Conservation (phyloP, 441 rosid genomes). For the Cnidoscolus chayamansa region DNA sequence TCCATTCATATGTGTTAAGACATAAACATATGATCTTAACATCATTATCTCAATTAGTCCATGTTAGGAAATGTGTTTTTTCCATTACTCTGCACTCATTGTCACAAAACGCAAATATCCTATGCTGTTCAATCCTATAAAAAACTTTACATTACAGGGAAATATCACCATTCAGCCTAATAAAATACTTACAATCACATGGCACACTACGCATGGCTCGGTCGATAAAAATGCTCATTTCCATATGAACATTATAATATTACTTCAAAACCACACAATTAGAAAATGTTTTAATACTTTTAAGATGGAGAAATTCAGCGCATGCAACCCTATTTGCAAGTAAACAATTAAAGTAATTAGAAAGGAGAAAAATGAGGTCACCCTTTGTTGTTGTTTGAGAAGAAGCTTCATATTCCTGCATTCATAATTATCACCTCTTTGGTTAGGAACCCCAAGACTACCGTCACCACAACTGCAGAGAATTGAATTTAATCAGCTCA, state of each 20-base stretch:
- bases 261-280: neutral
- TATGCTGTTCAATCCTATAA: neutral
- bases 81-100: neutral
- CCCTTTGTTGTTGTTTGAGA: constrained; percentile 97
- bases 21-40: too few species aligned
- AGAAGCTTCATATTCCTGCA: constrained; percentile 99
- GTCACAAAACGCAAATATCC: neutral
- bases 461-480: constrained; percentile 95
- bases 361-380: constrained; percentile 24
- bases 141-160: neutral
- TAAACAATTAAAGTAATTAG: constrained; percentile 17
- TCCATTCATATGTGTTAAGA: too few species aligned
- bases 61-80: neutral
- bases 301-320: neutral
- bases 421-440: constrained; percentile 96
- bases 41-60: neutral
- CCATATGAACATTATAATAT: neutral
- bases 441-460: constrained; percentile 81
- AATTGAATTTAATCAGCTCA: constrained; percentile 23
- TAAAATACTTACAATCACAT: neutral
- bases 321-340: neutral
- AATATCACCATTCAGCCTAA: neutral
- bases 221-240: neutral
- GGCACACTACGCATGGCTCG: neutral
- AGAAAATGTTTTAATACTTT: neutral